A percentile compares a stretch with the other conserved stretches of the same genome.
Conservation (phyloP, 345 rosid genomes). For the Hypericum perforatum region DNA sequence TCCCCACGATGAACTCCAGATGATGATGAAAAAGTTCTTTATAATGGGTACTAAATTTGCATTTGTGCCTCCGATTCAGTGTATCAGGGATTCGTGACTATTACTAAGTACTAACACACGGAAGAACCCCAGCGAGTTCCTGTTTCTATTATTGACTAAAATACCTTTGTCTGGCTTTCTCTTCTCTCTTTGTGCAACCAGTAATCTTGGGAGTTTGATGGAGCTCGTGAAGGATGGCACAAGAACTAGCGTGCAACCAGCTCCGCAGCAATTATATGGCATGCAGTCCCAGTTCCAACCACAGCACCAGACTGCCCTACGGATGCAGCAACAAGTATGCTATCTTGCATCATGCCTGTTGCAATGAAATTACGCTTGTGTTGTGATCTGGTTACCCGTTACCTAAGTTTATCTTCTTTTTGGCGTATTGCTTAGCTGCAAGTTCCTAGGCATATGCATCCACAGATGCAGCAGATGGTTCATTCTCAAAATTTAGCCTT, state of each 20-base stretch:
- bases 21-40: no score
- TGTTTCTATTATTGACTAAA: not conserved
- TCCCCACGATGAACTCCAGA: no score
- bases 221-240: slow-evolving; percentile 74
- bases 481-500: slow-evolving; percentile 36
- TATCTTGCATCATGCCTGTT: slow-evolving; percentile 2
- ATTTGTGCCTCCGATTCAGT: no score
- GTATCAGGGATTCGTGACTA: no score
- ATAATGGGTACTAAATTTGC: no score
- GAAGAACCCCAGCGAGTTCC: no score
- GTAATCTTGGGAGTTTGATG: slow-evolving; percentile 54
- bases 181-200: slow-evolving; percentile 15
- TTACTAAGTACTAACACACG: no score
- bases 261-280: slow-evolving; percentile 55
- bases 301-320: slow-evolving; percentile 54
- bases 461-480: slow-evolving; percentile 73
- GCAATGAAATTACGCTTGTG: not conserved
- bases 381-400: no score
- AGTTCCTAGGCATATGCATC: slow-evolving; percentile 61
- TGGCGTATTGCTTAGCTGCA: slow-evolving; percentile 22
- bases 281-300: slow-evolving; percentile 51
- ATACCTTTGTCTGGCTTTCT: slow-evolving; percentile 5
- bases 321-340: slow-evolving; percentile 69
- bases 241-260: slow-evolving; percentile 37
- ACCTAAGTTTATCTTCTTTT: no score